Conservation (phyloP, 257 asterid species). For the Solanum medicagineum region DNA sequence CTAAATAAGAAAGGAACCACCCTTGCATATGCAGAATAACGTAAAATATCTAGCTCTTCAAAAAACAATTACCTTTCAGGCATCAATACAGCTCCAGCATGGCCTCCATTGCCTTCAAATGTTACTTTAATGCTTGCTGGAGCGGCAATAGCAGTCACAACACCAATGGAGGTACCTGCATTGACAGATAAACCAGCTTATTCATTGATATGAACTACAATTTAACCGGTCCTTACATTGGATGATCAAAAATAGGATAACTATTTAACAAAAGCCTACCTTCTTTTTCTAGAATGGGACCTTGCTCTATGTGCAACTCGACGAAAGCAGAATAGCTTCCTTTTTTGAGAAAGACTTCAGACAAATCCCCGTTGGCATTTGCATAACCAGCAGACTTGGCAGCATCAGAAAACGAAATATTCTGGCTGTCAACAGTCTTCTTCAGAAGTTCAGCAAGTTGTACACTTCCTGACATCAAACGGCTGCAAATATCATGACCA, state of each 20-base stretch:
- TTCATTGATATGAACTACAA: not conserved
- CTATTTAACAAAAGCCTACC: slow-evolving; percentile 23
- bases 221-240: not conserved
- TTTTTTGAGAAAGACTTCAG: slow-evolving; percentile 48
- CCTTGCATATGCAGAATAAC: not conserved
- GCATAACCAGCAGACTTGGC: slow-evolving; percentile 65
- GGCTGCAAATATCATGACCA: slow-evolving; percentile 45
- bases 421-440: slow-evolving; percentile 51
- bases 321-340: slow-evolving; percentile 75
- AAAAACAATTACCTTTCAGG: slow-evolving; percentile 43
- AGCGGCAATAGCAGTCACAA: slow-evolving; percentile 96
- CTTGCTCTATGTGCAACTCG: slow-evolving; percentile 96
- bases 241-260: not conserved
- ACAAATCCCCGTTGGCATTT: slow-evolving; percentile 27
- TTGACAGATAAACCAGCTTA: not conserved
- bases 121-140: slow-evolving; percentile 94
- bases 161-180: slow-evolving; percentile 58
- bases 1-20: not conserved
- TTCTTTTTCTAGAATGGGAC: slow-evolving; percentile 91
- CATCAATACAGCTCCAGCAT: slow-evolving; percentile 96
- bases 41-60: not conserved
- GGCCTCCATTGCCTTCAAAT: slow-evolving; percentile 93
- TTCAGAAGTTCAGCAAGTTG: slow-evolving; percentile 54
- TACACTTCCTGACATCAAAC: slow-evolving; percentile 70
- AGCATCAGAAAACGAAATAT: slow-evolving; percentile 55